Percentiles rank a stretch among this genome's conserved stretches.
Conservation (phyloP, 805 yeast species). For the Schwanniomyces sp. region DNA sequence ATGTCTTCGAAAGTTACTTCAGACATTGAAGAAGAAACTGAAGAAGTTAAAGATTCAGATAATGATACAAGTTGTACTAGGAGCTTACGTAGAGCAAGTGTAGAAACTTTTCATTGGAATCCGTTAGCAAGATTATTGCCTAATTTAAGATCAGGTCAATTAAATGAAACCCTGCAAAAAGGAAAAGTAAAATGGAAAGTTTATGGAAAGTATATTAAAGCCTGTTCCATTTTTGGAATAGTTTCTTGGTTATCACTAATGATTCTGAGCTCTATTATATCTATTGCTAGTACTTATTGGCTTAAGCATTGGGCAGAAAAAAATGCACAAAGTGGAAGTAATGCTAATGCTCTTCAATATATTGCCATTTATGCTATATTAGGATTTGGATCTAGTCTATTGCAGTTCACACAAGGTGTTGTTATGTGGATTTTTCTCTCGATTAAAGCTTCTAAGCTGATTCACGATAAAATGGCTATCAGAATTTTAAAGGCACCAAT, state of each 20-base stretch:
- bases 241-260: slow-evolving; percentile 36
- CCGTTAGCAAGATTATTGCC: slow-evolving; percentile 31
- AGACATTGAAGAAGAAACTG: background rate
- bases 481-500: slow-evolving; percentile 38
- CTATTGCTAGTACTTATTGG: slow-evolving; percentile 24
- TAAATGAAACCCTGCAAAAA: slow-evolving; percentile 29
- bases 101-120: slow-evolving; percentile 56
- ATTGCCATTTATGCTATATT: slow-evolving; percentile 24
- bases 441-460: slow-evolving; percentile 26
- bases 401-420: slow-evolving; percentile 25
- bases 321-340: slow-evolving; percentile 19
- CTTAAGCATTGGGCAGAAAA: slow-evolving; percentile 39
- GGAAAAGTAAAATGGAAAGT: slow-evolving; percentile 60
- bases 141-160: slow-evolving; percentile 40
- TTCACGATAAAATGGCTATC: slow-evolving; percentile 38
- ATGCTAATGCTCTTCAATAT: slow-evolving; percentile 22
- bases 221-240: slow-evolving; percentile 49
- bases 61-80: background rate
- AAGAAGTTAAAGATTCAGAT: background rate
- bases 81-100: slow-evolving; percentile 42
- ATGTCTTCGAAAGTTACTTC: background rate
- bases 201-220: slow-evolving; percentile 54
- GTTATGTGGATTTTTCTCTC: slow-evolving; percentile 31
- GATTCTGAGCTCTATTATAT: slow-evolving; percentile 17
- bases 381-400: slow-evolving; percentile 28